Evolutionary conservation across 2,329 filamentous ascomycete species (phyloP), one percentile per base, ranked within the genome.

Genomic region (Alternaria dauci): DNA sequence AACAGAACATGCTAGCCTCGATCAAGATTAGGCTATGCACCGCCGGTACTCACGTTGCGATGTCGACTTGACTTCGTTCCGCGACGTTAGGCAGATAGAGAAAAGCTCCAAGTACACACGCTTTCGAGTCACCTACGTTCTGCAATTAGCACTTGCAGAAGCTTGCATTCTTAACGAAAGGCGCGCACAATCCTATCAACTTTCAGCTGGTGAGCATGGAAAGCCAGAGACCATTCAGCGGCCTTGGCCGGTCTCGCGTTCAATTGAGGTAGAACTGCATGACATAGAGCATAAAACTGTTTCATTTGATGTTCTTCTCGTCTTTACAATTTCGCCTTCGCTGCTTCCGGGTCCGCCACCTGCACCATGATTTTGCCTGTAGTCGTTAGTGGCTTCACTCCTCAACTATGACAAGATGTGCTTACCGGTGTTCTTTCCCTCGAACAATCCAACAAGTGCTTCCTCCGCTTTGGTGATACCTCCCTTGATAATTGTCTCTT

Each of bases 401-500:
- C n/a, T 9, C 18, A 30, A 18, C 1, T 11, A 2, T 28, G 6
- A 14, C 7, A 11, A 32, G 5, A 25, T 7, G 1, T 5, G 81
- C 81, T 89, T 84, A 79, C 91, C 91, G 9, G 85, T 92, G 75
- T 94, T 94, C 16, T 83, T 80, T 41, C 91, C 91, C 50, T 86
- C 82, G 74, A 89, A 93, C 57, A 94, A 77, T 61, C 87, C 84
- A 12, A 87, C 77, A 54, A 93, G 81, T 0, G 85, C 88, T 65
- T 86, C 79, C 58, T 91, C 88, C 2, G 90, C 89, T 36, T 83
- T 83, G 59, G 81, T 79, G 12, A 93, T 78, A 0, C 91, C 91
- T n/a, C 90, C 90, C 68, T 85, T 85, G 62, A 93, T 78, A 58
- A 94, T 85, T 2, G 88, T 89, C 78, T 93, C 89, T 74, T 89